phyloP scores from a whole-genome alignment of 352 stramenopile species.

The Blastocystis sp. region DNA sequence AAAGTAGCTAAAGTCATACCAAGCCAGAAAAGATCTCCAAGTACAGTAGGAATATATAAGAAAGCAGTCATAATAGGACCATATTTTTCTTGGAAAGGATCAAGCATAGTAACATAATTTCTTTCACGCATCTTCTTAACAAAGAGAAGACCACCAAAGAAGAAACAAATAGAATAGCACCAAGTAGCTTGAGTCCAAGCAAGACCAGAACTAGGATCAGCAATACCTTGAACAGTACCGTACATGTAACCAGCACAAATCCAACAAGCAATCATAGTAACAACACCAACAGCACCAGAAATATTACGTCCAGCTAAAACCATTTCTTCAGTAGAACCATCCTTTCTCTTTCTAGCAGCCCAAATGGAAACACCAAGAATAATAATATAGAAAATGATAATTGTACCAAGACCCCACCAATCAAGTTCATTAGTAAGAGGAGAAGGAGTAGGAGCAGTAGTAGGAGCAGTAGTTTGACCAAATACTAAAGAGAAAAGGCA shows the following conservation, averaged over 20 bases:
- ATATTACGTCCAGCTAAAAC: constrained; percentile 28
- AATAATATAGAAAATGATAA: constrained; percentile 23
- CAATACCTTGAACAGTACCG: constrained; percentile 27
- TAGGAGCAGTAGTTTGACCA: constrained; percentile 10
- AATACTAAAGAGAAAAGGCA: too few relatives aligned
- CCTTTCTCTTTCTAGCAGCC: constrained; percentile 34
- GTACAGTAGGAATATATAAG: constrained; percentile 32
- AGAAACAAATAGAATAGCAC: constrained; percentile 35
- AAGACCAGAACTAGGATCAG: constrained; percentile 7
- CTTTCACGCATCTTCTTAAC: constrained; percentile 21
- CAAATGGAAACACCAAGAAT: constrained; percentile 31
- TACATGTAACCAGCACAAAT: constrained; percentile 35
- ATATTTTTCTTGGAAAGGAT: constrained; percentile 30
- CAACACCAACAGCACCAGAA: constrained; percentile 26
- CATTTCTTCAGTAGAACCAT: constrained; percentile 24
- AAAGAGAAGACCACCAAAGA: constrained; percentile 27
- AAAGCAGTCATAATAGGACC: constrained; percentile 34
- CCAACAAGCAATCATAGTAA: constrained; percentile 36
- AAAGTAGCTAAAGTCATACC: constrained; percentile 31
- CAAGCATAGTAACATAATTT: constrained; percentile 36
- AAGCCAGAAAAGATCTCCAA: constrained; percentile 39
- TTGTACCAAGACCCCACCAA: constrained; percentile 8
- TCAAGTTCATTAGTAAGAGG: constrained; percentile 11
- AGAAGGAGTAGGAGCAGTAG: neutral
- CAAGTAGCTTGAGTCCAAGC: constrained; percentile 37